Conservation (phyloP, 2,329 filamentous ascomycete species). For the Colletotrichum limetticola region DNA sequence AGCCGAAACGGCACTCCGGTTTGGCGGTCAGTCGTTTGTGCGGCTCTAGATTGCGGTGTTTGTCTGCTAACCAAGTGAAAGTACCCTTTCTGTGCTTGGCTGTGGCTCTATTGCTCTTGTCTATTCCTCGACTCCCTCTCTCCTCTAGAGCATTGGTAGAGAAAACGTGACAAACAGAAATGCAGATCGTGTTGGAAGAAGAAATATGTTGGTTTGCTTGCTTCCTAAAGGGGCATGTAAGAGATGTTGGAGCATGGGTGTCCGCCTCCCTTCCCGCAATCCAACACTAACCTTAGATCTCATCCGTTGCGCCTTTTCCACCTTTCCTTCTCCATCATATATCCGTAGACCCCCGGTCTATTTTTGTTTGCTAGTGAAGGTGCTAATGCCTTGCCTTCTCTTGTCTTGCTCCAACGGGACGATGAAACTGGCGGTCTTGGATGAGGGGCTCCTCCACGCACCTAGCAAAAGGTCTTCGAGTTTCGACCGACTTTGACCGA, state of each 20-base stretch:
- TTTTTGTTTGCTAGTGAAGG: neutral
- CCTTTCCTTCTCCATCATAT: neutral
- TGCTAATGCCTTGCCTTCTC: neutral
- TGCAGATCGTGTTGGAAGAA: slow-evolving; percentile 9
- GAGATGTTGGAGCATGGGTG: neutral
- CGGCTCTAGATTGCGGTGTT: neutral
- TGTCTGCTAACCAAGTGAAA: neutral
- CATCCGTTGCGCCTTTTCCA: neutral
- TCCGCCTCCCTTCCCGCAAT: neutral
- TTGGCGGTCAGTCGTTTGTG: neutral
- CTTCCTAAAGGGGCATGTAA: neutral
- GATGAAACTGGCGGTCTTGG: neutral
- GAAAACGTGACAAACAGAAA: neutral
- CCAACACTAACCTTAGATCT: neutral
- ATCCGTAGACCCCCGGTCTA: neutral
- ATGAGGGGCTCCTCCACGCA: neutral
- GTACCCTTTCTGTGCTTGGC: neutral
- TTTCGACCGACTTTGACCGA: too few species aligned
- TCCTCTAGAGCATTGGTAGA: neutral
- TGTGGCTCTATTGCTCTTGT: neutral
- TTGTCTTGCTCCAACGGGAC: neutral
- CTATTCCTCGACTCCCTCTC: neutral
- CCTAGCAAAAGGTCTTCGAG: neutral
- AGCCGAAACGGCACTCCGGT: neutral
- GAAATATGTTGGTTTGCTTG: slow-evolving; percentile 5